phyloP scores from a whole-genome alignment of 2,329 filamentous ascomycete genomes.

The Paraphaeosphaeria sporulosa region DNA sequence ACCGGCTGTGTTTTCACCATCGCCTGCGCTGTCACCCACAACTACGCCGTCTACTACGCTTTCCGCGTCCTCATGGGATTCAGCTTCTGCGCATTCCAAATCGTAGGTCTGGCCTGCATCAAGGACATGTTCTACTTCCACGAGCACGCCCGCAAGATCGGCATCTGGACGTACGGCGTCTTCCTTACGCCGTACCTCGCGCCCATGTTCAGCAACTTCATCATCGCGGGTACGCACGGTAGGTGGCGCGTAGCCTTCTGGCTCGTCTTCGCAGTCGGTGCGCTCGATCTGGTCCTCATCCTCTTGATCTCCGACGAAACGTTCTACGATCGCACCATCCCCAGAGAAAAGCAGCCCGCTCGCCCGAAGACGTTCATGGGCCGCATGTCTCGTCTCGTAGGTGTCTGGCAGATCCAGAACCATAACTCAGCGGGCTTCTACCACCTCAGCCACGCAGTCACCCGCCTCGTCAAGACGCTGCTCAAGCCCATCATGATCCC shows the following conservation, averaged over 20 bases:
- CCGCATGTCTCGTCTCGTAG: constrained; percentile 32
- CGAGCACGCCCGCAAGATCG: constrained; percentile 46
- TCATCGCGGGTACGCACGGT: constrained; percentile 28
- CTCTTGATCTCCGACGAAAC: constrained; percentile 46
- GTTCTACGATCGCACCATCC: constrained; percentile 39
- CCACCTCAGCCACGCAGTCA: not conserved
- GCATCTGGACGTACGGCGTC: constrained; percentile 41
- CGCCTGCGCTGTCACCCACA: constrained; percentile 39
- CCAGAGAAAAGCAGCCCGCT: constrained; percentile 25
- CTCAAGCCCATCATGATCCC: constrained; percentile 35
- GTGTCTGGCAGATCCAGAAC: constrained; percentile 44
- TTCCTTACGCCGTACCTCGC: constrained; percentile 43
- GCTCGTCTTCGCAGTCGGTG: constrained; percentile 31
- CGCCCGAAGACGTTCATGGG: constrained; percentile 23
- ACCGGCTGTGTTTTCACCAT: constrained; percentile 50
- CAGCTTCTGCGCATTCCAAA: constrained; percentile 33
- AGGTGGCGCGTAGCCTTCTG: constrained; percentile 36
- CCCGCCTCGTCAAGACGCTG: constrained; percentile 30
- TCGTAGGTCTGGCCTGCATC: constrained; percentile 33
- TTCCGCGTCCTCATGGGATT: constrained; percentile 37
- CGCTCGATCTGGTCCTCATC: constrained; percentile 31
- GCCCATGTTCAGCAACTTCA: constrained; percentile 40
- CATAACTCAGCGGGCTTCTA: constrained; percentile 21
- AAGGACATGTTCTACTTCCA: constrained; percentile 52
- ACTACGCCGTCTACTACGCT: constrained; percentile 52